Conservation (phyloP, 768 basidiomycete genomes). For the Hirschioporus abietinus region DNA sequence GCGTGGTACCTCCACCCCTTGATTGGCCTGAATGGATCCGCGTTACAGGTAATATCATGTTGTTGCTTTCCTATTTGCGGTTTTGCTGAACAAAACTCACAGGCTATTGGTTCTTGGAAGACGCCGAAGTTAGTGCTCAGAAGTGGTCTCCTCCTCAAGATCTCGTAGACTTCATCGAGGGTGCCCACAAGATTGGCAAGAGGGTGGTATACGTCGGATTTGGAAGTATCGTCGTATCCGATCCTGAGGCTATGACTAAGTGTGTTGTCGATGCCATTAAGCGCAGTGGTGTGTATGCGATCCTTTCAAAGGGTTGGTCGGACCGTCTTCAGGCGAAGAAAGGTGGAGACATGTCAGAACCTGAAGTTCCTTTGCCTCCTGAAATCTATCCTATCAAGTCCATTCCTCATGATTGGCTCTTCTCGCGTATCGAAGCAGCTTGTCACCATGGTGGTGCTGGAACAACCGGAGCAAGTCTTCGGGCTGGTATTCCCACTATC, state of each 20-base stretch:
- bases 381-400: conserved; percentile 83
- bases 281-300: conserved; percentile 83
- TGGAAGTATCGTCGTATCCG: conserved; percentile 94
- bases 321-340: conserved; percentile 75
- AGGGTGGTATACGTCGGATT: conserved; percentile 98
- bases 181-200: conserved; percentile 67
- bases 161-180: conserved; percentile 77
- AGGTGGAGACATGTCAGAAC: conserved; percentile 47
- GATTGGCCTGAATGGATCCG: conserved; percentile 99
- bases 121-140: conserved; percentile 81
- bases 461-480: conserved; percentile 89
- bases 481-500: conserved; percentile 93
- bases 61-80: conserved; percentile 10
- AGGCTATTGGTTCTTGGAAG: conserved; percentile 98
- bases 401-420: conserved; percentile 95
- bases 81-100: conserved; percentile 6
- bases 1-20: conserved; percentile 84
- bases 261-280: conserved; percentile 86
- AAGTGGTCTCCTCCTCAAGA: conserved; percentile 87
- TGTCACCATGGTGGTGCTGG: conserved; percentile 98
- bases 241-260: conserved; percentile 88
- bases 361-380: conserved; percentile 65
- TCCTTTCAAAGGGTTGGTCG: conserved; percentile 98
- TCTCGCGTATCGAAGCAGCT: conserved; percentile 89
- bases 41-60: conserved; percentile 59